phyloP scores from a whole-genome alignment of 495 filamentous ascomycete species.

The Neurospora sp. region DNA sequence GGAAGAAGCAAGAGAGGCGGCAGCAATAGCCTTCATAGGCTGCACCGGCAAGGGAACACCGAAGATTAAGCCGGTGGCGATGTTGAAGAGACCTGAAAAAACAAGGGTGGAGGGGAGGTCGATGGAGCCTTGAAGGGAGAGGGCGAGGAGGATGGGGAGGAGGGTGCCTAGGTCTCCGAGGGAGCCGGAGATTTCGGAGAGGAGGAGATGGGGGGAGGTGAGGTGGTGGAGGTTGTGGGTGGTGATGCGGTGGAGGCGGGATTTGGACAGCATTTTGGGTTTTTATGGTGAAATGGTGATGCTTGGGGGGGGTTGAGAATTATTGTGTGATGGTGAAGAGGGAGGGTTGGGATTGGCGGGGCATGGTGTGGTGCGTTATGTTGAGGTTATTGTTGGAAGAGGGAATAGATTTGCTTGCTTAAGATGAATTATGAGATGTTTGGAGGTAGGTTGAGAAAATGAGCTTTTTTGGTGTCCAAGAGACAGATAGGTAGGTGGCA shows the following conservation, averaged over 20 bases:
- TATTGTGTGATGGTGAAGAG: neutral
- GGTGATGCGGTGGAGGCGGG: neutral
- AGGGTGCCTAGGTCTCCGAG: slow-evolving; percentile 88
- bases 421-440: neutral
- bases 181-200: slow-evolving; percentile 69
- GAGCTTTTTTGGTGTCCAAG: neutral
- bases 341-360: neutral
- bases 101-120: slow-evolving; percentile 75
- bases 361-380: neutral
- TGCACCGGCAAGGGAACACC: slow-evolving; percentile 82
- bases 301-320: neutral
- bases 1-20: neutral
- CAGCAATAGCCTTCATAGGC: slow-evolving; percentile 55
- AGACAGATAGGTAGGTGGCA: neutral
- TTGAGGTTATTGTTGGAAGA: neutral
- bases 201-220: neutral
- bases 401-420: neutral
- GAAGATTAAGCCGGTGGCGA: slow-evolving; percentile 69
- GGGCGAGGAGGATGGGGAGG: slow-evolving; percentile 76
- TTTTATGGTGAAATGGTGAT: neutral
- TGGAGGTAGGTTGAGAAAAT: neutral
- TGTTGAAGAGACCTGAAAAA: slow-evolving; percentile 78
- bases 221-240: neutral
- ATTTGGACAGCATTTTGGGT: neutral
- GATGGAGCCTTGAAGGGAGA: slow-evolving; percentile 63